phyloP scores from a whole-genome alignment of 176 grass and related monocot species.

The Carex pumila region DNA sequence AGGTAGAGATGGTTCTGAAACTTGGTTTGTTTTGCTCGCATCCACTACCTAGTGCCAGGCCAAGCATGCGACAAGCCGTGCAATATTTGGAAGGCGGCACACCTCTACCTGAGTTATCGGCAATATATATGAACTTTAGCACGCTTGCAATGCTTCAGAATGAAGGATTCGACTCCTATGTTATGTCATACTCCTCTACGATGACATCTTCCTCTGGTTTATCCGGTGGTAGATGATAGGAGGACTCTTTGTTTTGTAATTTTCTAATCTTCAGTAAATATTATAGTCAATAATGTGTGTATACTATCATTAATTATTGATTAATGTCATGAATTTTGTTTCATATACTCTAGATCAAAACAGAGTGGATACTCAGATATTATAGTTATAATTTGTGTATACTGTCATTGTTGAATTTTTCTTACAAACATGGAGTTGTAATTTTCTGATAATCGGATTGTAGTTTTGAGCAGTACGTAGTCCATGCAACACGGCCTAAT shows the following conservation, averaged over 20 bases:
- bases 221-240: constrained; percentile 1
- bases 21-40: constrained; percentile 44
- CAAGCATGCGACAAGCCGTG: constrained; percentile 34
- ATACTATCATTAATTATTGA: too few relatives aligned
- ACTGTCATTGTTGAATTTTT: too few relatives aligned
- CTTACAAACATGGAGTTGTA: too few relatives aligned
- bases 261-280: not conserved
- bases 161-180: constrained; percentile 9
- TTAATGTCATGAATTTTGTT: too few relatives aligned
- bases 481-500: too few relatives aligned
- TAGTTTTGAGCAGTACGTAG: too few relatives aligned
- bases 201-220: not conserved
- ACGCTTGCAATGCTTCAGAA: not conserved
- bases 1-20: constrained; percentile 25
- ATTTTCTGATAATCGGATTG: too few relatives aligned
- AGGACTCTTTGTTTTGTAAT: not conserved
- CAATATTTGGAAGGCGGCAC: constrained; percentile 24
- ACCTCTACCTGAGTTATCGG: constrained; percentile 24
- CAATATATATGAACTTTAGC: not conserved
- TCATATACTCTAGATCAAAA: too few relatives aligned
- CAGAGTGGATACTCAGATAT: too few relatives aligned
- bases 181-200: constrained; percentile 7
- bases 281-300: too few relatives aligned
- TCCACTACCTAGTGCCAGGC: constrained; percentile 27
- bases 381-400: too few relatives aligned